Percentiles rank a stretch among this genome's conserved stretches.
Evolutionary conservation across 495 filamentous ascomycete genomes (phyloP).

Genomic region (Penicillium pancosmium): DNA sequence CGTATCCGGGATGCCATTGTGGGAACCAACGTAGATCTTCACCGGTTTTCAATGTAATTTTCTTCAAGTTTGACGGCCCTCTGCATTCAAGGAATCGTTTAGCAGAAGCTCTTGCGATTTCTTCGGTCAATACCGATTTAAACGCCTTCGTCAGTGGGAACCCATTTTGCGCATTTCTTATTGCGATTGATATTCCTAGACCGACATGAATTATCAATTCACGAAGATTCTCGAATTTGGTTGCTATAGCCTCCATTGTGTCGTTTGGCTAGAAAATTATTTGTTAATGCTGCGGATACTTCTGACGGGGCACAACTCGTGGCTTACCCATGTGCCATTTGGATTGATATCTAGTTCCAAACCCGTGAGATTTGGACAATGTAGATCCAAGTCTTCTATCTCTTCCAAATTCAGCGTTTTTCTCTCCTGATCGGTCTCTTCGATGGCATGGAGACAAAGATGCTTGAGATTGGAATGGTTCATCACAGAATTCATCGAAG

Average conservation of each 20-base stretch:
- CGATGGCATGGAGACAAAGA: conserved; percentile 16
- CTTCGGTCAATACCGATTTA: neutral
- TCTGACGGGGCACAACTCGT: neutral
- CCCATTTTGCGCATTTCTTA: neutral
- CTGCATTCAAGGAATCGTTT: neutral
- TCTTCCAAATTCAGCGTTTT: conserved; percentile 2
- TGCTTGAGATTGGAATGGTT: conserved; percentile 15
- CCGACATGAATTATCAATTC: conserved; percentile 3
- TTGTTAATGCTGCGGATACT: neutral
- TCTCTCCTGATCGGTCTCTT: conserved; percentile 3
- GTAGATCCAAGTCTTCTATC: conserved; percentile 1
- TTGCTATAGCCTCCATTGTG: conserved; percentile 4
- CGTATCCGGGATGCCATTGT: conserved; percentile 4
- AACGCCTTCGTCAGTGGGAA: neutral
- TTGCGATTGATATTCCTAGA: neutral
- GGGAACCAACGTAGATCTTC: conserved; percentile 10
- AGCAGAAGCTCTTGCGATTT: neutral
- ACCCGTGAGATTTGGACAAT: conserved; percentile 7
- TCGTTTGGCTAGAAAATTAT: conserved; percentile 2
- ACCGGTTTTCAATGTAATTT: conserved; percentile 3
- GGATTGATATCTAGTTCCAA: conserved; percentile 9
- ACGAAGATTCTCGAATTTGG: conserved; percentile 7
- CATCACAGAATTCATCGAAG: conserved; percentile 4
- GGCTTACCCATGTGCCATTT: conserved; percentile 12
- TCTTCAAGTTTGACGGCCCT: conserved; percentile 2